Evolutionary conservation across 1,284 basidiomycete genomes (phyloP), one percentile per base, ranked within the genome.

Genomic region (Cryptococcus neoformans): DNA sequence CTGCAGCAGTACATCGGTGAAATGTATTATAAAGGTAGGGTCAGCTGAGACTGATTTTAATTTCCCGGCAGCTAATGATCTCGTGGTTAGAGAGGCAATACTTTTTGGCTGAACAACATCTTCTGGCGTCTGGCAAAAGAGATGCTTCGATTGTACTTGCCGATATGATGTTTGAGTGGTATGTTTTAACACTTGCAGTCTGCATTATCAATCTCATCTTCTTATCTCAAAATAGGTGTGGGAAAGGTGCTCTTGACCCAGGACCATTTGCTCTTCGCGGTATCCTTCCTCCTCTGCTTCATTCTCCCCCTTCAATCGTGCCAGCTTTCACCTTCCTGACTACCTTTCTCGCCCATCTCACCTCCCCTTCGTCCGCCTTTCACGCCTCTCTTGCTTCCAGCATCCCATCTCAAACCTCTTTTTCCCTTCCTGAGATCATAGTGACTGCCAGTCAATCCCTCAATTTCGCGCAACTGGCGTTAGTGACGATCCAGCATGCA

Each of bases 1-100:
- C 79, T 97, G 49, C 90, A 91, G 53, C 86, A 90, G 64, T 95
- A 95, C 74, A 77, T 93, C 53, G 93, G 92, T 6, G 87, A 93
- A 72, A 78, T 94, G 40, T 81, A 92, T 34, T 89, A 86, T 79
- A 93, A 92, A 83, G 92, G 92, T 89, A 59, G 40, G 9, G 10
- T 34, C 21, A 39, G 11, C 21, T 28, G 4, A 34, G 14, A n/a
- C 8, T 28, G 44, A 8, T n/a, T 46, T 46, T 8, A 28, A 9
- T 46, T 16, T 28, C n/a, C 9, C 44, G 16, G 38, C 28, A 48
- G 49, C 51, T n/a, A 44, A 21, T 37, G 16, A 53, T 41, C 40
- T 44, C 3, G 8, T 14, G 17, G 34, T 16, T 67, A 94, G 92
- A 94, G 73, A 84, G 85, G 9, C 78, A 80, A 34, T 91, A 87